A percentile compares a stretch with the other conserved stretches of the same genome.
Evolutionary conservation across 202 grass and related monocot species (phyloP).

Genomic region (Tripidium arundinaceum): DNA sequence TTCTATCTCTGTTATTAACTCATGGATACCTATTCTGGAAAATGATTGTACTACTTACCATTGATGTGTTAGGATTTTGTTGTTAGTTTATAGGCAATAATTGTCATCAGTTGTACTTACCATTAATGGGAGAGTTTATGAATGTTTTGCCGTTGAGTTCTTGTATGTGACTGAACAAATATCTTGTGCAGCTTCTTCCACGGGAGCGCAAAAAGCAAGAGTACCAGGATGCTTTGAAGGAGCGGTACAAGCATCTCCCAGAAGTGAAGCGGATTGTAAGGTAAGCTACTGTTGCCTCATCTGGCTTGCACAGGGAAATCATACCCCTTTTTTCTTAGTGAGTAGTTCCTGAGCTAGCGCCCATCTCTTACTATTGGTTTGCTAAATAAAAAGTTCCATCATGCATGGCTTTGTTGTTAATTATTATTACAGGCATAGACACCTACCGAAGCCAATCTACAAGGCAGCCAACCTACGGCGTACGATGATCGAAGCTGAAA

Average conservation of each 20-base stretch:
- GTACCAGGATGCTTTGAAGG: conserved; percentile 71
- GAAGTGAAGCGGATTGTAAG: conserved; percentile 77
- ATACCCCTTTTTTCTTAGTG: too few relatives aligned
- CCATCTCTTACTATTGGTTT: neutral
- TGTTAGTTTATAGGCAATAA: neutral
- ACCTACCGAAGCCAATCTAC: conserved; percentile 89
- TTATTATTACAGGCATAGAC: conserved; percentile 40
- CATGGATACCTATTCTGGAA: neutral
- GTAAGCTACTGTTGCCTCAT: conserved; percentile 29
- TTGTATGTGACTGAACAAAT: conserved; percentile 1
- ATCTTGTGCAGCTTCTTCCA: conserved; percentile 73
- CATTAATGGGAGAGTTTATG: neutral
- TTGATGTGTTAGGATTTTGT: neutral
- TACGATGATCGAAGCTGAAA: conserved; percentile 72
- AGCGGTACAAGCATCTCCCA: conserved; percentile 76
- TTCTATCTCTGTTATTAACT: neutral
- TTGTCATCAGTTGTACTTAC: neutral
- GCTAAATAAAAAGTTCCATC: conserved; percentile 12
- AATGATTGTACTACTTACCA: neutral
- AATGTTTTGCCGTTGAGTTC: neutral
- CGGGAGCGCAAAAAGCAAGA: conserved; percentile 88
- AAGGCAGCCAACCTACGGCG: conserved; percentile 68
- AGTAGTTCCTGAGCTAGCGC: too few relatives aligned
- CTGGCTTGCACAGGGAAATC: neutral
- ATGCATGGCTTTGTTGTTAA: neutral